phyloP scores from a whole-genome alignment of 139 green algal genomes.

The Trebouxia sp. region DNA sequence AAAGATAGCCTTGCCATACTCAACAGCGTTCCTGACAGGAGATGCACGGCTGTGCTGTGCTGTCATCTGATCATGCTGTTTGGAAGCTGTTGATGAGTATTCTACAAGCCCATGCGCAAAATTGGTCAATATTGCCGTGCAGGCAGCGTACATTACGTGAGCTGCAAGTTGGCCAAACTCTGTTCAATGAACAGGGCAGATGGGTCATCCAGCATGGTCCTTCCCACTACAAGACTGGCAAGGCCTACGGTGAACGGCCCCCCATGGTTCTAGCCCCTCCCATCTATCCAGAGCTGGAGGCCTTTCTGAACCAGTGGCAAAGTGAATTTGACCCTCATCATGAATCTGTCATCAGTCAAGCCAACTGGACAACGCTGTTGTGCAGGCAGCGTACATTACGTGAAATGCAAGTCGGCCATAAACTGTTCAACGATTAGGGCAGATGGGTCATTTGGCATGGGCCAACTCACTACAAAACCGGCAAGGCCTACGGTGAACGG shows the following conservation, averaged over 20 bases:
- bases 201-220: conserved; percentile 60
- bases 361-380: no score
- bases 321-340: conserved; percentile 30
- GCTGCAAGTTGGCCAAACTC: conserved; percentile 65
- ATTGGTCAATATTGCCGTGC: no score
- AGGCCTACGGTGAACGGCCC: conserved; percentile 62
- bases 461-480: conserved; percentile 73
- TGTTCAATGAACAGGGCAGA: conserved; percentile 56
- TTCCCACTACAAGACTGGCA: conserved; percentile 75
- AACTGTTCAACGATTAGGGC: conserved; percentile 55
- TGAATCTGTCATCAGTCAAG: conserved; percentile 51
- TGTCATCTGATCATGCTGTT: no score
- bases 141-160: conserved; percentile 74
- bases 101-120: no score
- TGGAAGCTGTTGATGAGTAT: no score
- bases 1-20: no score
- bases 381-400: conserved; percentile 71
- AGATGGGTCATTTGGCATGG: conserved; percentile 64
- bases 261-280: conserved; percentile 53
- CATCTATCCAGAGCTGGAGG: conserved; percentile 55
- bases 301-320: conserved; percentile 56
- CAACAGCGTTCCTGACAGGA: conserved; percentile 59
- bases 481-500: conserved; percentile 60
- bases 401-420: conserved; percentile 68
- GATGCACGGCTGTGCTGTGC: not conserved